Conservation (phyloP, 352 stramenopile species). For the Halophytophthora polymorphica region DNA sequence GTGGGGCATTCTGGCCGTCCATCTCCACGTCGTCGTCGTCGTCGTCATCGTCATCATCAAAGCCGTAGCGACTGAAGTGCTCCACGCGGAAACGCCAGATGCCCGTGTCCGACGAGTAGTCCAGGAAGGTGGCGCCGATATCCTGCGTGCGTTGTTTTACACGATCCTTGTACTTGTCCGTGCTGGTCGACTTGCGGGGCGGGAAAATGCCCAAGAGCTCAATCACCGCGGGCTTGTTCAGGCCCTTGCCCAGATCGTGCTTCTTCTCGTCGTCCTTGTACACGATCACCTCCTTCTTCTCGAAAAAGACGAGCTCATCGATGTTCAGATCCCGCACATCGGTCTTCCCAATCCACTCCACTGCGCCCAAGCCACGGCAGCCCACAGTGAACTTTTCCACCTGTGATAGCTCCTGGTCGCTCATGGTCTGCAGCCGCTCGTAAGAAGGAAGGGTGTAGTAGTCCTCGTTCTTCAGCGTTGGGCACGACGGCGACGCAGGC, state of each 20-base stretch:
- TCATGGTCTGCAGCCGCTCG: conserved; percentile 68
- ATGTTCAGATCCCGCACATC: conserved; percentile 79
- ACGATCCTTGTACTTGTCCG: conserved; percentile 69
- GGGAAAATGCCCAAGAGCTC: conserved; percentile 79
- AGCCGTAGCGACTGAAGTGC: conserved; percentile 84
- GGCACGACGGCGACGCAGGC: conserved; percentile 42
- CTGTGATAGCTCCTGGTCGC: conserved; percentile 55
- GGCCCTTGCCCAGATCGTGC: conserved; percentile 59
- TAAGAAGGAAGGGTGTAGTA: conserved; percentile 81
- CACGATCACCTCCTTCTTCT: conserved; percentile 85
- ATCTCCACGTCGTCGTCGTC: conserved; percentile 50
- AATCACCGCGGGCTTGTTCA: conserved; percentile 80
- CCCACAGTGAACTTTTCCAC: conserved; percentile 79
- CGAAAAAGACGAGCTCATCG: conserved; percentile 76
- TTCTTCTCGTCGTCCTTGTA: conserved; percentile 87
- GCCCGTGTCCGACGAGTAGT: conserved; percentile 69
- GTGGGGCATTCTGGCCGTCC: conserved; percentile 16
- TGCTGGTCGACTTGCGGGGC: conserved; percentile 49
- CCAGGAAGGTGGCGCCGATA: conserved; percentile 75
- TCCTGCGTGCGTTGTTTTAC: conserved; percentile 74
- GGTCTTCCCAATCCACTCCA: conserved; percentile 79
- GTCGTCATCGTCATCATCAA: conserved; percentile 71
- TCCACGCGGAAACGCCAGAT: conserved; percentile 86
- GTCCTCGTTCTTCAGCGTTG: conserved; percentile 64
- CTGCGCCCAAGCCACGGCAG: conserved; percentile 71